Evolutionary conservation across 768 basidiomycete species (phyloP).

Genomic region (Aureoboletus auriporus): DNA sequence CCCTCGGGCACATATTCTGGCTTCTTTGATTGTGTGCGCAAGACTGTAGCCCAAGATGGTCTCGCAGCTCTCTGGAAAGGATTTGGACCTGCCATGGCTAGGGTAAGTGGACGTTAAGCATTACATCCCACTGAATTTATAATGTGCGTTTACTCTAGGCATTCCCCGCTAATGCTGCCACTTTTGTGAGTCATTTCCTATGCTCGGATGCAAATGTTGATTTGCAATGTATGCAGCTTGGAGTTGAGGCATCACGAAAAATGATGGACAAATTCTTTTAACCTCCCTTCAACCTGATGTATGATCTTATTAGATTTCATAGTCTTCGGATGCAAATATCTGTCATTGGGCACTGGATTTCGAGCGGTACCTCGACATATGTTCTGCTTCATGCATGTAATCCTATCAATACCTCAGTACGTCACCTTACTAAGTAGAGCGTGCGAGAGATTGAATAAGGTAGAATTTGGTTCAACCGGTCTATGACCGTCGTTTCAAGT

Average conservation of each 20-base stretch:
- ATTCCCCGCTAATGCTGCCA: constrained; percentile 96
- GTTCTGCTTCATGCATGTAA: constrained; percentile 2
- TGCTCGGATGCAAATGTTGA: background rate
- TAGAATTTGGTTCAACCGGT: background rate
- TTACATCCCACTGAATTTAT: background rate
- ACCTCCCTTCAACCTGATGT: background rate
- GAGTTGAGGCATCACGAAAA: constrained; percentile 88
- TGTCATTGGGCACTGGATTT: constrained; percentile 3
- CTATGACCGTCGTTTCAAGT: background rate
- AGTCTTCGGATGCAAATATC: too few relatives aligned
- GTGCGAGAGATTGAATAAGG: background rate
- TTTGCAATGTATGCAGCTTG: constrained; percentile 50
- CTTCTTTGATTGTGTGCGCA: constrained; percentile 85
- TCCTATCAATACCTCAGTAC: background rate
- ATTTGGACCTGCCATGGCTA: constrained; percentile 94
- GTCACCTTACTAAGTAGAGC: constrained; percentile 2
- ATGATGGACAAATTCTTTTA: constrained; percentile 67
- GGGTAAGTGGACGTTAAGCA: constrained; percentile 43
- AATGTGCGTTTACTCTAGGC: constrained; percentile 46
- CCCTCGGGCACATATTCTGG: constrained; percentile 98
- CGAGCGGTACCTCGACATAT: constrained; percentile 6
- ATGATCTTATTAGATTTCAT: constrained; percentile 1
- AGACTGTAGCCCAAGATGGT: constrained; percentile 89
- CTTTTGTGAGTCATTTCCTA: constrained; percentile 57
- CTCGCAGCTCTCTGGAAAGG: constrained; percentile 91